These are phyloP conservation scores for Leptosphaerulina australis DNA, from an alignment of 2,329 filamentous ascomycete species.

Conservation along the genomic window DNA sequence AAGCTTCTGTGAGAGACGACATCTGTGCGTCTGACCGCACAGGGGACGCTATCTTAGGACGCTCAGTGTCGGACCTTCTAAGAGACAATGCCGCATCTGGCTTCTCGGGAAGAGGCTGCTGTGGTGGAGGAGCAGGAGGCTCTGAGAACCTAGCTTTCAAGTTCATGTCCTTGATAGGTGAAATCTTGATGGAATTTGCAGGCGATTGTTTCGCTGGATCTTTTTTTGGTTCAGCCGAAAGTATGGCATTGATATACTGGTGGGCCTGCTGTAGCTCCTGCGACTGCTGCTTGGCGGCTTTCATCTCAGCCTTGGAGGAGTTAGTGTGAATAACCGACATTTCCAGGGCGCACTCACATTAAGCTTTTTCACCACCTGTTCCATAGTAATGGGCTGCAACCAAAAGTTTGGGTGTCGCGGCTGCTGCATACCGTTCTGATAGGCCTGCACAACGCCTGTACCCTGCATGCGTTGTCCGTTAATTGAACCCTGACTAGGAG, in stretches of 20 bases:
- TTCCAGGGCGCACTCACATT: slow-evolving; percentile 63
- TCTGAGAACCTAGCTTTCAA: slow-evolving; percentile 87
- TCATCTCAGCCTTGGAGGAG: slow-evolving; percentile 78
- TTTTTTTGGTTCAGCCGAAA: slow-evolving; percentile 71
- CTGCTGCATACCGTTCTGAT: slow-evolving; percentile 66
- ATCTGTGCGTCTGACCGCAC: slow-evolving; percentile 75
- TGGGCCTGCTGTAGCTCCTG: slow-evolving; percentile 83
- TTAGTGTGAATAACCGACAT: slow-evolving; percentile 31
- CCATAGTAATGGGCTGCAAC: slow-evolving; percentile 87
- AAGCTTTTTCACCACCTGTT: slow-evolving; percentile 89
- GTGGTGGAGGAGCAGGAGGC: slow-evolving; percentile 89
- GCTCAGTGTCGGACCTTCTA: slow-evolving; percentile 77
- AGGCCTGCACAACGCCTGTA: slow-evolving; percentile 61
- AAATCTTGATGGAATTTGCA: slow-evolving; percentile 50
- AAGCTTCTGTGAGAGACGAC: slow-evolving; percentile 79
- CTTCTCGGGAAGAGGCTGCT: slow-evolving; percentile 91
- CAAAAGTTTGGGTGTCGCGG: slow-evolving; percentile 81
- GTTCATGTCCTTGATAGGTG: slow-evolving; percentile 63
- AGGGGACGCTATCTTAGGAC: slow-evolving; percentile 68
- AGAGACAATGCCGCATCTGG: slow-evolving; percentile 74
- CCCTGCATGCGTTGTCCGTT: slow-evolving; percentile 67
- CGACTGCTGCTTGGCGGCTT: slow-evolving; percentile 83
- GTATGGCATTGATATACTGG: slow-evolving; percentile 77
- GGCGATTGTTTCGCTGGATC: slow-evolving; percentile 56
- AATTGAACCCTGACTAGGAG: slow-evolving; percentile 60